Evolutionary conservation across 768 basidiomycete species (phyloP), one percentile per base, ranked within the genome.

Genomic region (Calocybe gangraenosa): DNA sequence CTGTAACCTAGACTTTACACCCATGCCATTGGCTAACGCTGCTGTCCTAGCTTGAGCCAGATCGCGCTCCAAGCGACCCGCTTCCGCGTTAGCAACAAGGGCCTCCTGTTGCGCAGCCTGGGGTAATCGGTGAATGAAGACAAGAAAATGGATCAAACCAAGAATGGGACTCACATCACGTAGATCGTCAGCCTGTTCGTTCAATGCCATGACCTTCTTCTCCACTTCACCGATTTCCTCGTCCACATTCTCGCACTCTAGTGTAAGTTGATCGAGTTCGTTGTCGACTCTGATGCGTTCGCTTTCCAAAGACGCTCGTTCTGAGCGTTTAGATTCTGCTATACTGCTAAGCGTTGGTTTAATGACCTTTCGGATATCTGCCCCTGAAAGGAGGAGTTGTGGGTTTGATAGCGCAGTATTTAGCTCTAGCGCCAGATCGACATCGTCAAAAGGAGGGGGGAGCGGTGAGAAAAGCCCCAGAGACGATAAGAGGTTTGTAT

Each of bases 61-160:
- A 49, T 89, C 87, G 42, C 75, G 76, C 53, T 90, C 85, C 32
- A 92, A 64, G 33, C 80, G 75, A 28, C 70, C 67, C 7, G 82
- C 82, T 63, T 91, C 83, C 8, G 69, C 74, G 54, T 73, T 82
- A 47, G 83, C 81, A 3, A 82, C 73, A 44, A 75, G 62, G 2
- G 83, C 80, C 58, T 91, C 88, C 55, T 81, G 81, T 61, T 89
- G 89, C 11, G 86, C 79, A 13, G 84, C 82, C 89, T 92, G 52
- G 5, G 5, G 18, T 37, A 25, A 10, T 21, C 11, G 17, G 10
- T 1, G 7, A 20, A 19, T 15, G 21, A 5, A 35, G 31, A 21
- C 18, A 38, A 19, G 34, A 30, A 15, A 19, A 17, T 14, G 10
- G 21, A 46, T 15, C 47, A 18, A 14, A 42, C 40, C 28, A 40